Evolutionary conservation across 1,139 yeast species (phyloP).

Genomic region (Debaryomyces udenii): DNA sequence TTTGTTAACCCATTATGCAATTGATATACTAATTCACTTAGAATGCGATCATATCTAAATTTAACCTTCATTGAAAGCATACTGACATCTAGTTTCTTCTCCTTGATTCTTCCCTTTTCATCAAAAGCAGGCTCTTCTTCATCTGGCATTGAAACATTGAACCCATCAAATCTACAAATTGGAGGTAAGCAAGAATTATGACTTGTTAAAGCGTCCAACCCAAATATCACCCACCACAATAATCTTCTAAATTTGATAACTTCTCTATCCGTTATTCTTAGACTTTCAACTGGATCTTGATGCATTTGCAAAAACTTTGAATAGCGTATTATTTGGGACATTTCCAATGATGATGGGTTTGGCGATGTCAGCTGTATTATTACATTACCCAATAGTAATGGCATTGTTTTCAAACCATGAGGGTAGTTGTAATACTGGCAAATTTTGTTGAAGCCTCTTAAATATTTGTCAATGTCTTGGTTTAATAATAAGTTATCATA

Average conservation of each 20-base stretch:
- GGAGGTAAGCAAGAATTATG: conserved; percentile 63
- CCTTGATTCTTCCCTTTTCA: conserved; percentile 25
- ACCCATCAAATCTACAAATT: conserved; percentile 54
- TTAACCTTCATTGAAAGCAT: conserved; percentile 54
- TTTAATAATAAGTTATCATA: conserved; percentile 49
- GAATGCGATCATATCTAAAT: conserved; percentile 52
- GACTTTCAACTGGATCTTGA: conserved; percentile 58
- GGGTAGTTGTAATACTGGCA: conserved; percentile 57
- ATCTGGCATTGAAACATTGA: conserved; percentile 58
- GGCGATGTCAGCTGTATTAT: conserved; percentile 58
- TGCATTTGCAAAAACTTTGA: conserved; percentile 60
- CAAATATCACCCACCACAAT: conserved; percentile 69
- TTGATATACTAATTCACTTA: conserved; percentile 54
- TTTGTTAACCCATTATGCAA: conserved; percentile 43
- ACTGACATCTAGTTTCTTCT: conserved; percentile 36
- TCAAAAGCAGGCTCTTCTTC: conserved; percentile 45
- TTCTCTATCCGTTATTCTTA: conserved; percentile 50
- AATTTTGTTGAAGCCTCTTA: conserved; percentile 50
- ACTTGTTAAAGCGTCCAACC: conserved; percentile 59
- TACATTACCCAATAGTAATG: conserved; percentile 52
- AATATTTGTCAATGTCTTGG: conserved; percentile 52
- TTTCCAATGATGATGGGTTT: conserved; percentile 56
- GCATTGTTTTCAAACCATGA: conserved; percentile 51
- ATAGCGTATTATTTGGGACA: conserved; percentile 53
- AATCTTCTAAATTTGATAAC: conserved; percentile 56